Conservation (phyloP, 768 basidiomycete genomes). For the Mrakia hoshinonis region DNA sequence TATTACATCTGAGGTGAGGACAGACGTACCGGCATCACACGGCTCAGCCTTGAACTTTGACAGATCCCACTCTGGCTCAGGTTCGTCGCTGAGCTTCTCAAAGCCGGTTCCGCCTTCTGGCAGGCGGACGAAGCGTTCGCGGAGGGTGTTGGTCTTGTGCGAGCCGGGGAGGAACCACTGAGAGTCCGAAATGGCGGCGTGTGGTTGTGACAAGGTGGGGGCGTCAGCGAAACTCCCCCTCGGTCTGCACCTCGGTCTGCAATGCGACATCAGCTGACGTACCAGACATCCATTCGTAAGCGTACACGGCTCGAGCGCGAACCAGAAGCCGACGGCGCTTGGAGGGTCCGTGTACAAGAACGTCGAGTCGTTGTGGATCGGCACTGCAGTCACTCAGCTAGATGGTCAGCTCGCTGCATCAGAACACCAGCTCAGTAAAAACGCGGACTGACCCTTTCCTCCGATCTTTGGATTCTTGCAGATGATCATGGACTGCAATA, state of each 20-base stretch:
- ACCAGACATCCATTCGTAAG: constrained; percentile 40
- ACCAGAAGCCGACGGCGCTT: constrained; percentile 91
- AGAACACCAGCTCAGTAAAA: not conserved
- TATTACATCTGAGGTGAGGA: not conserved
- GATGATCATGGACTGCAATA: constrained; percentile 89
- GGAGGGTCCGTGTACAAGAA: constrained; percentile 83
- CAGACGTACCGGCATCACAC: constrained; percentile 31
- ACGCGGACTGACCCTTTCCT: constrained; percentile 59
- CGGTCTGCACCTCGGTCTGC: too few relatives aligned
- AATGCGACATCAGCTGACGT: too few relatives aligned
- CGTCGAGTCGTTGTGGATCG: constrained; percentile 79
- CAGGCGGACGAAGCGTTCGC: constrained; percentile 76
- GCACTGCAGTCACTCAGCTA: constrained; percentile 48
- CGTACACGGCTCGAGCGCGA: constrained; percentile 84
- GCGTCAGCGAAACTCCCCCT: not conserved
- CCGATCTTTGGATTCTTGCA: constrained; percentile 91
- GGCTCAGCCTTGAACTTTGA: constrained; percentile 35
- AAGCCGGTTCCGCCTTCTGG: constrained; percentile 70
- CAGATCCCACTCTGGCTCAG: constrained; percentile 35
- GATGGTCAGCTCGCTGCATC: not conserved
- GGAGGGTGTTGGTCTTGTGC: constrained; percentile 63
- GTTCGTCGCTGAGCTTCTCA: constrained; percentile 45
- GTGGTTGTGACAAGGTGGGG: too few relatives aligned
- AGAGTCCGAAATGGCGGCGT: not conserved
- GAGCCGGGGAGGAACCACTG: constrained; percentile 59